A percentile compares a stretch with the other conserved stretches of the same genome.
Conservation (phyloP, 1,284 basidiomycete species). For the Coniophora puteana region DNA sequence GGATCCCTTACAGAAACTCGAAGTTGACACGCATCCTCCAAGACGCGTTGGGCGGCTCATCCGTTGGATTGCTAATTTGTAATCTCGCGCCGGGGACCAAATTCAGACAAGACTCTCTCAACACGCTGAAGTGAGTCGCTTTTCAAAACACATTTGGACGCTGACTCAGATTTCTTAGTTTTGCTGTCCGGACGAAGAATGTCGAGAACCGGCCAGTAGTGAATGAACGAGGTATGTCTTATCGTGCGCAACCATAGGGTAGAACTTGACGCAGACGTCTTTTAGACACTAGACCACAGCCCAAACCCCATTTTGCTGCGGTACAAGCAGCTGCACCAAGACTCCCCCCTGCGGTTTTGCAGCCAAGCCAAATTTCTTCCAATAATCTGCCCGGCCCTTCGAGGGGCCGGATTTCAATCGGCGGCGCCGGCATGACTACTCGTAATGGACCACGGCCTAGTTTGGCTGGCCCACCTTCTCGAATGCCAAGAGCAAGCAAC, state of each 20-base stretch:
- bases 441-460: slow-evolving; percentile 30
- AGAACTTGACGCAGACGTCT: slow-evolving; percentile 5
- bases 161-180: slow-evolving; percentile 37
- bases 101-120: slow-evolving; percentile 79
- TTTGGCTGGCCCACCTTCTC: too few species aligned
- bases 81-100: slow-evolving; percentile 78
- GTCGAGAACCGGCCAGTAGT: slow-evolving; percentile 74
- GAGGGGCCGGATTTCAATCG: slow-evolving; percentile 8
- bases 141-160: slow-evolving; percentile 1
- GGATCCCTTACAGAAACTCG: slow-evolving; percentile 82
- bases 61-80: slow-evolving; percentile 76
- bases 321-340: slow-evolving; percentile 43
- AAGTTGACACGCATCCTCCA: slow-evolving; percentile 80
- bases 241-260: neutral
- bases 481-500: too few species aligned
- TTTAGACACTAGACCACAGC: slow-evolving; percentile 50
- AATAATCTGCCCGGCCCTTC: too few species aligned
- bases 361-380: slow-evolving; percentile 20
- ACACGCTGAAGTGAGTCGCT: slow-evolving; percentile 69
- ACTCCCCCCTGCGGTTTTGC: slow-evolving; percentile 38
- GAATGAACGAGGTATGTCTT: slow-evolving; percentile 61
- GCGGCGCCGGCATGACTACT: slow-evolving; percentile 13
- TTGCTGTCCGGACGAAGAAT: slow-evolving; percentile 76
- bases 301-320: slow-evolving; percentile 62
- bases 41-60: slow-evolving; percentile 79